These are phyloP conservation scores for Trypanosoma rangeli DNA, from an alignment of 208 protist genomes.

Conservation along the genomic window DNA sequence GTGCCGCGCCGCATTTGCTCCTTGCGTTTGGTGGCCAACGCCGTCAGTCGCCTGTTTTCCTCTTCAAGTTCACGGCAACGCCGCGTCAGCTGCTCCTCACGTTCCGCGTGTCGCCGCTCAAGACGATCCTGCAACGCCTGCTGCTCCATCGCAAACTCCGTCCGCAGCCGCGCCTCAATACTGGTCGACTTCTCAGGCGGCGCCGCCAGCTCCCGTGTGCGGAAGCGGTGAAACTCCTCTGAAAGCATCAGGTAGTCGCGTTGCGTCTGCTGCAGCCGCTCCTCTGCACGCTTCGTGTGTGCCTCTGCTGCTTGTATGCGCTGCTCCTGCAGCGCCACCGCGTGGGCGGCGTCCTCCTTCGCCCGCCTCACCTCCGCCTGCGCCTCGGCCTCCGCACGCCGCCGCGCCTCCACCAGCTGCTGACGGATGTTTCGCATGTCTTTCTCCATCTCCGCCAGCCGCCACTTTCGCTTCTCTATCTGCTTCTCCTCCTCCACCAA, in stretches of 20 bases:
- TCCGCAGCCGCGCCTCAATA: slow-evolving; percentile 22
- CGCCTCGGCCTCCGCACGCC: slow-evolving; percentile 71
- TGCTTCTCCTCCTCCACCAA: slow-evolving; percentile 35
- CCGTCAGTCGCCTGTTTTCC: slow-evolving; percentile 52
- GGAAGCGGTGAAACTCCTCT: slow-evolving; percentile 65
- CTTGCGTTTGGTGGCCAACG: slow-evolving; percentile 52
- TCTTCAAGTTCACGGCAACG: slow-evolving; percentile 55
- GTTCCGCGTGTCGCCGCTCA: slow-evolving; percentile 39
- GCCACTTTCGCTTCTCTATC: slow-evolving; percentile 38
- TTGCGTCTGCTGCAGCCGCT: slow-evolving; percentile 65
- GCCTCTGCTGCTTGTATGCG: slow-evolving; percentile 46
- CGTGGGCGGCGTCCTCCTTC: slow-evolving; percentile 64
- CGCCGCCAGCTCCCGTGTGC: slow-evolving; percentile 50
- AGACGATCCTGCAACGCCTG: slow-evolving; percentile 42
- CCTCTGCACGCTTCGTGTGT: slow-evolving; percentile 59
- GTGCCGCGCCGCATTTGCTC: slow-evolving; percentile 46
- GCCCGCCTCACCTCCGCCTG: slow-evolving; percentile 70
- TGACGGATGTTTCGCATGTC: slow-evolving; percentile 54
- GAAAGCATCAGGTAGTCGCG: slow-evolving; percentile 70
- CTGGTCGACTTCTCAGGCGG: slow-evolving; percentile 5
- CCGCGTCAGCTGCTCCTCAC: slow-evolving; percentile 30
- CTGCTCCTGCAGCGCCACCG: slow-evolving; percentile 35
- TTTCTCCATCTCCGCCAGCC: slow-evolving; percentile 51
- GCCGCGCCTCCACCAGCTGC: slow-evolving; percentile 66
- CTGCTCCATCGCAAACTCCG: slow-evolving; percentile 40